These are phyloP conservation scores for Pyrenochaeta sp. DNA, from an alignment of 2,329 filamentous ascomycete genomes.

Conservation along the genomic window DNA sequence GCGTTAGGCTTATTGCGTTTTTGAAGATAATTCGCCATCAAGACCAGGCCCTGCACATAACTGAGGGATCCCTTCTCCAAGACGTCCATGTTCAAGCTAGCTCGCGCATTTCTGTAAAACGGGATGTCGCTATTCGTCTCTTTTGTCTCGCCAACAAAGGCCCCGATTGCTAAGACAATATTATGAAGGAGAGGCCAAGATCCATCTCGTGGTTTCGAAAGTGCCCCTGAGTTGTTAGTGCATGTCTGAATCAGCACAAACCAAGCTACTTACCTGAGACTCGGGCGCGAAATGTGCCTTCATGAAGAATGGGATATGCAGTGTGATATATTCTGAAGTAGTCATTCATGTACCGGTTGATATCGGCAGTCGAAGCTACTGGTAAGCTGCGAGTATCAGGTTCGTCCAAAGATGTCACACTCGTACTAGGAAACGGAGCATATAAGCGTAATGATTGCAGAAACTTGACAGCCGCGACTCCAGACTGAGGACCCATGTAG, in stretches of 20 bases:
- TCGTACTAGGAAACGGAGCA: neutral
- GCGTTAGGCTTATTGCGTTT: constrained; percentile 62
- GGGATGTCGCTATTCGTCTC: constrained; percentile 55
- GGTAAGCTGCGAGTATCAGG: neutral
- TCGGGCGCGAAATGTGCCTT: constrained; percentile 58
- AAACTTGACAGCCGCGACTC: constrained; percentile 54
- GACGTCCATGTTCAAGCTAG: constrained; percentile 56
- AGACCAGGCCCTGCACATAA: constrained; percentile 57
- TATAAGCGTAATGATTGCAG: constrained; percentile 7
- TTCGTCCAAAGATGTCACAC: neutral
- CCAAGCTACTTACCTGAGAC: constrained; percentile 55
- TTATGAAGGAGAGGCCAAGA: constrained; percentile 48
- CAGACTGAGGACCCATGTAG: constrained; percentile 58
- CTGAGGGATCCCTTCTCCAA: constrained; percentile 60
- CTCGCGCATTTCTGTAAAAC: constrained; percentile 58
- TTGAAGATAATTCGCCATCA: constrained; percentile 60
- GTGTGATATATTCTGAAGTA: constrained; percentile 59
- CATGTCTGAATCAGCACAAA: constrained; percentile 34
- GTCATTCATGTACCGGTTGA: constrained; percentile 42
- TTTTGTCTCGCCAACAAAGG: constrained; percentile 54
- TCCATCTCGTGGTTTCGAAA: constrained; percentile 54
- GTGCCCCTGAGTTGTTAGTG: neutral
- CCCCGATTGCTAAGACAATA: constrained; percentile 56
- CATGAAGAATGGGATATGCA: constrained; percentile 59
- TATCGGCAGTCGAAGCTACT: neutral